Conservation (phyloP, 1,284 basidiomycete genomes). For the Cutaneotrichosporon cutaneum region DNA sequence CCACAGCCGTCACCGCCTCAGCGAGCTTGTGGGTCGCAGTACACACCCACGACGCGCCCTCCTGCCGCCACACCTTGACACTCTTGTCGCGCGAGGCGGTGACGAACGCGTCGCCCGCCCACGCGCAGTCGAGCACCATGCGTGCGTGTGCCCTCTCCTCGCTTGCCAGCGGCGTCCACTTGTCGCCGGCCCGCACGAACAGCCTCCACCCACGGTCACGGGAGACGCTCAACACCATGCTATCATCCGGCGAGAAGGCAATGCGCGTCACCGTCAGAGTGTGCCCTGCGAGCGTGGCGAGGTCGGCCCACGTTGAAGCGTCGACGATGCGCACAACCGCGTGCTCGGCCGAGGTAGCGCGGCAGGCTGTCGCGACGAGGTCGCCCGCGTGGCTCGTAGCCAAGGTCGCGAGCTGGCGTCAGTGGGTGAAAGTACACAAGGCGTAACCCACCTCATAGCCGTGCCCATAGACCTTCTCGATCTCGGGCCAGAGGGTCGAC, state of each 20-base stretch:
- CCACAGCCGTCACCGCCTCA: constrained; percentile 52
- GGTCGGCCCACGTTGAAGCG: constrained; percentile 65
- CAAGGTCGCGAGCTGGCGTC: constrained; percentile 67
- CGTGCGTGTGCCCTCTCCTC: constrained; percentile 82
- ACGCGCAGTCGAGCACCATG: constrained; percentile 94
- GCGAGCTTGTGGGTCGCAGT: constrained; percentile 44
- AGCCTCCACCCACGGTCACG: constrained; percentile 90
- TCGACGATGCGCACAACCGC: constrained; percentile 84
- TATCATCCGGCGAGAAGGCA: constrained; percentile 81
- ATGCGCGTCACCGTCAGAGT: constrained; percentile 85
- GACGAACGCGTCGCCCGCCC: constrained; percentile 75
- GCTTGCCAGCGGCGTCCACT: constrained; percentile 61
- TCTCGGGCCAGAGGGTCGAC: constrained; percentile 92
- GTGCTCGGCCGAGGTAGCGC: constrained; percentile 80
- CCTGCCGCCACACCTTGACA: constrained; percentile 55
- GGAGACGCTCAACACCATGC: constrained; percentile 75
- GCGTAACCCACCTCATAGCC: constrained; percentile 75
- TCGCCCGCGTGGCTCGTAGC: constrained; percentile 67
- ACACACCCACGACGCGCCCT: constrained; percentile 3
- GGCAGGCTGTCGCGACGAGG: constrained; percentile 88
- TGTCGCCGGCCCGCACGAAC: constrained; percentile 56
- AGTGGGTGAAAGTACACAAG: background rate
- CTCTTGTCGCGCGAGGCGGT: constrained; percentile 95
- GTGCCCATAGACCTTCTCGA: constrained; percentile 96
- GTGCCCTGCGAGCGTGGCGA: constrained; percentile 66